Conservation (phyloP, 176 grass and related monocot species). For the Miscanthus lutarioriparius region DNA sequence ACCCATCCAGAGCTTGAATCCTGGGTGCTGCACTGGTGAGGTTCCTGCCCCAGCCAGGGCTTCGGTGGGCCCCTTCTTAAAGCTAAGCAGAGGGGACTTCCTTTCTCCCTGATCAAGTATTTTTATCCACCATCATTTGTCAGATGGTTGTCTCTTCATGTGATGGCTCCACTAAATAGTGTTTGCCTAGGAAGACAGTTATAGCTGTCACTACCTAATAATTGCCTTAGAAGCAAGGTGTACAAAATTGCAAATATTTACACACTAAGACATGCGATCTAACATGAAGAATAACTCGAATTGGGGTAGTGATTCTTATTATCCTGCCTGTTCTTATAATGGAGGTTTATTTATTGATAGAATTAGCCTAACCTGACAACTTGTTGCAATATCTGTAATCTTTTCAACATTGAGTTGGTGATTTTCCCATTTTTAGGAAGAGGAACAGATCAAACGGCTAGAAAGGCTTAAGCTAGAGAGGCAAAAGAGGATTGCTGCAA, state of each 20-base stretch:
- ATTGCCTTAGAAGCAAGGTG: background rate
- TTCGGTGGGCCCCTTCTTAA: background rate
- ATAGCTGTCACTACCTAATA: background rate
- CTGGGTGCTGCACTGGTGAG: background rate
- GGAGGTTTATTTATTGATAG: background rate
- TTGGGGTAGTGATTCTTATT: background rate
- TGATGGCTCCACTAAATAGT: background rate
- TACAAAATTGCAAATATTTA: background rate
- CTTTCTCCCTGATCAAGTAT: background rate
- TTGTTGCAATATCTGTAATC: slow-evolving; percentile 1
- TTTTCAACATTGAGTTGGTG: background rate
- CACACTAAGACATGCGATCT: background rate
- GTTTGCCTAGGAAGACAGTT: background rate
- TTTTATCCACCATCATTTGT: background rate
- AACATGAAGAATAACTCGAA: background rate
- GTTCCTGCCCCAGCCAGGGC: background rate
- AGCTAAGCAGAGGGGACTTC: background rate
- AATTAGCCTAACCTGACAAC: background rate
- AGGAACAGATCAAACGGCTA: slow-evolving; percentile 82
- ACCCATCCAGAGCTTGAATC: background rate
- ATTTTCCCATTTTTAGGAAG: slow-evolving; percentile 59
- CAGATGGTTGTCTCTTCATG: background rate
- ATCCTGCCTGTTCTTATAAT: background rate
- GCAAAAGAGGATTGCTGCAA: slow-evolving; percentile 91
- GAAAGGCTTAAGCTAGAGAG: slow-evolving; percentile 86